phyloP scores from a whole-genome alignment of 2,329 filamentous ascomycete genomes.

The Fusarium hainanense region DNA sequence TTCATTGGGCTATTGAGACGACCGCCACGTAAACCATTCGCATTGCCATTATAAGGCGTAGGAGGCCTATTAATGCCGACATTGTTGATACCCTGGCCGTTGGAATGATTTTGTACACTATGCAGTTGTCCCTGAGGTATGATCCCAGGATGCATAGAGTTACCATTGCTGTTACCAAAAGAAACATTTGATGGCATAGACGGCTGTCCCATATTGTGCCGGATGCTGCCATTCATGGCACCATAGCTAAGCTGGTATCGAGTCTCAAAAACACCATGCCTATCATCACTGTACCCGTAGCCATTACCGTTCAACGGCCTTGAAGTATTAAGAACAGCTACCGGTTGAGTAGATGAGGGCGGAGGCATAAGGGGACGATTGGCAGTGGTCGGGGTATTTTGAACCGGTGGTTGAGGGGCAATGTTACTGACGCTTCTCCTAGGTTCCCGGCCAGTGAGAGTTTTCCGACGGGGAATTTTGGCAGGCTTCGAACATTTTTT shows the following conservation, averaged over 20 bases:
- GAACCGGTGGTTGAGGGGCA: neutral
- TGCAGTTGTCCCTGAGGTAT: neutral
- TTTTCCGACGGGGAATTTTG: neutral
- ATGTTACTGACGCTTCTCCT: fast-evolving
- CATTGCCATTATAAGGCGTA: neutral
- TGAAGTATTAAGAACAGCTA: neutral
- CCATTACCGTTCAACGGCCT: neutral
- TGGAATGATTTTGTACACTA: neutral
- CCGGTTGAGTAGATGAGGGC: too few species aligned
- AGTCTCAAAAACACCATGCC: neutral
- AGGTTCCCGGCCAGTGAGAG: fast-evolving
- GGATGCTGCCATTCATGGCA: neutral
- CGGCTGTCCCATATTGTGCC: neutral
- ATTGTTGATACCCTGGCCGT: neutral
- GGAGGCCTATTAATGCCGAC: neutral
- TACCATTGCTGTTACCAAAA: neutral
- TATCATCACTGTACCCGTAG: neutral
- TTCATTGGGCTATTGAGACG: neutral
- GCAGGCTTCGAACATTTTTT: neutral
- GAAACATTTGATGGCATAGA: neutral
- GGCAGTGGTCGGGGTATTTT: neutral
- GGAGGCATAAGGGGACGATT: neutral
- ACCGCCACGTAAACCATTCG: neutral
- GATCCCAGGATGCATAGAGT: neutral
- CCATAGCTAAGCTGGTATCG: neutral